Evolutionary conservation across 1,284 basidiomycete genomes (phyloP).

Genomic region (Microstroma glucosiphilum): DNA sequence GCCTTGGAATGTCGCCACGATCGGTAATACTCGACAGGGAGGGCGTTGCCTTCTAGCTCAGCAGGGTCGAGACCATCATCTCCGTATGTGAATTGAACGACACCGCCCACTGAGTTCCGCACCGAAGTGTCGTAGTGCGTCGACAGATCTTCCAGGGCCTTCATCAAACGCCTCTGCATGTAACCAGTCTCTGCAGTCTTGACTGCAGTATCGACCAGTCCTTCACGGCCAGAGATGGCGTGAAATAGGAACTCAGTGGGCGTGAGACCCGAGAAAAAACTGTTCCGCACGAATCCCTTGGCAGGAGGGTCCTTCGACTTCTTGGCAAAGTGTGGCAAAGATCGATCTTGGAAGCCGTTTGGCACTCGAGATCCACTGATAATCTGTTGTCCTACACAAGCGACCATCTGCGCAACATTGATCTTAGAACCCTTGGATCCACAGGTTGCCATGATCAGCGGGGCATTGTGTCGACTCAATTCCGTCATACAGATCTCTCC

Average conservation of each 20-base stretch:
- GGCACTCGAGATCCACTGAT: conserved; percentile 96
- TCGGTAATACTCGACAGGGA: conserved; percentile 65
- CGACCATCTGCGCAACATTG: conserved; percentile 99
- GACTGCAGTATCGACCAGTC: conserved; percentile 96
- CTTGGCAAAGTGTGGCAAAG: conserved; percentile 95
- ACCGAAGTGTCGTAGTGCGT: conserved; percentile 97
- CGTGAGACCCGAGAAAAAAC: conserved; percentile 88
- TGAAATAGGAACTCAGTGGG: conserved; percentile 98
- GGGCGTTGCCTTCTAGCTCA: conserved; percentile 80
- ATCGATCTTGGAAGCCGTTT: conserved; percentile 98
- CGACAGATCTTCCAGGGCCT: conserved; percentile 92
- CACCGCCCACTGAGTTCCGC: conserved; percentile 84
- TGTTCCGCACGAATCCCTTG: conserved; percentile 94
- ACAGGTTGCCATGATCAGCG: conserved; percentile 97
- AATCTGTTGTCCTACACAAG: conserved; percentile 98
- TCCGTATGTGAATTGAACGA: conserved; percentile 97
- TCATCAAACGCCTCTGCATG: conserved; percentile 98
- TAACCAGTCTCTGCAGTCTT: conserved; percentile 99
- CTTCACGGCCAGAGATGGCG: conserved; percentile 96
- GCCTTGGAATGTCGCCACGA: conserved; percentile 84
- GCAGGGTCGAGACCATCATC: conserved; percentile 97
- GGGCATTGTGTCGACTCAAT: conserved; percentile 89
- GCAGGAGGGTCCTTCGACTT: conserved; percentile 94
- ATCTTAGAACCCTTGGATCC: conserved; percentile 98
- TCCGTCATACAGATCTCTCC: conserved; percentile 98